These are phyloP conservation scores for Pseudocercospora macadamiae DNA, from an alignment of 2,329 filamentous ascomycete species.

Conservation along the genomic window DNA sequence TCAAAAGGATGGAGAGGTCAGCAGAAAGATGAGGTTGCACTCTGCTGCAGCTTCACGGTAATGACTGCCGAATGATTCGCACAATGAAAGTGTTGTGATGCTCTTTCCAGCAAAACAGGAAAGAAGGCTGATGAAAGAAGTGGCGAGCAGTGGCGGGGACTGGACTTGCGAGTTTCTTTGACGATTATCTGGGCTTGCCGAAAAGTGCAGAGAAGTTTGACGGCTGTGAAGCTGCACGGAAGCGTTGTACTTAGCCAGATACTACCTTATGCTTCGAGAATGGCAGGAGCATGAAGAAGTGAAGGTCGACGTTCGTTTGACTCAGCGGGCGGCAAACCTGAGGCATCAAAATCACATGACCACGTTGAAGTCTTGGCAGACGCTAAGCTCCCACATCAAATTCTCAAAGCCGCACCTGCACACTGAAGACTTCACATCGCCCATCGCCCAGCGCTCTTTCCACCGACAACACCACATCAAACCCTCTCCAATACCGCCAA, in stretches of 20 bases:
- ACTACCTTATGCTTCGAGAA: neutral
- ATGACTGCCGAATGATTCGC: neutral
- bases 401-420: too few species aligned
- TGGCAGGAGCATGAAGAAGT: neutral
- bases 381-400: slow-evolving; percentile 2
- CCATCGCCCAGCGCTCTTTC: slow-evolving; percentile 17
- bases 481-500: slow-evolving; percentile 55
- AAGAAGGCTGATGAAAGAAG: neutral
- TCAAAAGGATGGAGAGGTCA: neutral
- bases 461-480: slow-evolving; percentile 2
- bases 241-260: neutral
- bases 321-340: neutral
- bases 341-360: neutral
- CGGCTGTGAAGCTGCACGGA: neutral
- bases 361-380: neutral
- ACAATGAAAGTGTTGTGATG: neutral
- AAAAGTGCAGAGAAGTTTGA: too few species aligned
- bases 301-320: neutral
- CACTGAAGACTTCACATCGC: neutral
- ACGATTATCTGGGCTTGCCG: too few species aligned
- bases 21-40: neutral
- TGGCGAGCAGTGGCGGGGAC: neutral
- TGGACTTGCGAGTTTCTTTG: neutral
- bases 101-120: neutral
- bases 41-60: neutral